phyloP scores from a whole-genome alignment of 768 basidiomycete species.

The Glaciozyma antarctica region DNA sequence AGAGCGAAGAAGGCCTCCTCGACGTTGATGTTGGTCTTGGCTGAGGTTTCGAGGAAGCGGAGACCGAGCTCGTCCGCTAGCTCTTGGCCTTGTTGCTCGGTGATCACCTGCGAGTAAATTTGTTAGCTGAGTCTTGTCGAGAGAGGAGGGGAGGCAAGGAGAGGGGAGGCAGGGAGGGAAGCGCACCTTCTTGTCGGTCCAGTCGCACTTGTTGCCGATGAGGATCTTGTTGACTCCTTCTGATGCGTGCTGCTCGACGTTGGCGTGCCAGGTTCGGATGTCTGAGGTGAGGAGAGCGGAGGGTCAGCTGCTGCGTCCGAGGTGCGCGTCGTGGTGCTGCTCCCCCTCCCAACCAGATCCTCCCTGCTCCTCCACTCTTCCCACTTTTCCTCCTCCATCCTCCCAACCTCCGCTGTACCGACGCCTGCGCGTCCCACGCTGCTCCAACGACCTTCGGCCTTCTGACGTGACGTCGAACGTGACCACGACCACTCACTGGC shows the following conservation, averaged over 20 bases:
- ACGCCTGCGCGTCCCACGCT: not conserved
- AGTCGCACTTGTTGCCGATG: slow-evolving; percentile 98
- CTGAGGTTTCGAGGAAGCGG: slow-evolving; percentile 94
- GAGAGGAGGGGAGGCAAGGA: not conserved
- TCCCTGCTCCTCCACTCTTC: not conserved
- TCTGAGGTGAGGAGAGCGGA: slow-evolving; percentile 46
- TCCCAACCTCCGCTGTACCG: no score
- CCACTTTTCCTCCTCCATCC: not conserved
- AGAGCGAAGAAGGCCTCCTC: slow-evolving; percentile 98
- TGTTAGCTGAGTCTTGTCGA: not conserved
- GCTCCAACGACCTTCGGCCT: not conserved
- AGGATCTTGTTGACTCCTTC: slow-evolving; percentile 99
- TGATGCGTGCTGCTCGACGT: slow-evolving; percentile 97
- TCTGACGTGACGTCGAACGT: not conserved
- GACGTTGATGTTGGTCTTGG: slow-evolving; percentile 92
- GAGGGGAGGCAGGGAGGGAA: not conserved
- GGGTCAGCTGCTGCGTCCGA: no score
- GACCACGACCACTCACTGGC: slow-evolving; percentile 52
- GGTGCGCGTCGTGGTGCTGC: not conserved
- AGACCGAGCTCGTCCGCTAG: slow-evolving; percentile 90
- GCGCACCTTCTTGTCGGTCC: slow-evolving; percentile 72
- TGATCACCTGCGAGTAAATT: slow-evolving; percentile 49
- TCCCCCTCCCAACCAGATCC: not conserved
- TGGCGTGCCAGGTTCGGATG: slow-evolving; percentile 95
- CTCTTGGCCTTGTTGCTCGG: slow-evolving; percentile 81